These are phyloP conservation scores for Fusarium armeniacum DNA, from an alignment of 2,329 filamentous ascomycete genomes.

Conservation along the genomic window DNA sequence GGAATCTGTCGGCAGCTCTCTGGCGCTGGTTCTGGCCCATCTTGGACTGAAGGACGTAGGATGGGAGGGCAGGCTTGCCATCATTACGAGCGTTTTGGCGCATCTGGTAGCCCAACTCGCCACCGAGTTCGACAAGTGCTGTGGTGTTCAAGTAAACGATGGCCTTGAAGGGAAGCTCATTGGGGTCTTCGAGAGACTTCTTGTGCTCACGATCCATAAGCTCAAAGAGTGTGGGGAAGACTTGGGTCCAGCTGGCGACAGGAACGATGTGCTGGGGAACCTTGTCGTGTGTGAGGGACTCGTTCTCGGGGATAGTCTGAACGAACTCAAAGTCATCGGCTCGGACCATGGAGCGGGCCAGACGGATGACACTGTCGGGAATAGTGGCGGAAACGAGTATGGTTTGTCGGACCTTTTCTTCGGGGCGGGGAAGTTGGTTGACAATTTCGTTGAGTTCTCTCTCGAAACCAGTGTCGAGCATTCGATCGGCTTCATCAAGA, in stretches of 20 bases:
- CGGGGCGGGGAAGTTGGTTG: constrained; percentile 71
- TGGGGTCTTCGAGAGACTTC: constrained; percentile 57
- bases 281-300: constrained; percentile 85
- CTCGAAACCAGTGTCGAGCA: constrained; percentile 94
- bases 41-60: constrained; percentile 77
- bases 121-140: constrained; percentile 75
- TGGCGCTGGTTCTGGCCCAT: constrained; percentile 80
- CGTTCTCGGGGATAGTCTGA: constrained; percentile 86
- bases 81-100: constrained; percentile 58
- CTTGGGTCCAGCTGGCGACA: constrained; percentile 78
- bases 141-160: constrained; percentile 92
- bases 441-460: constrained; percentile 74
- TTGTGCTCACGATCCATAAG: constrained; percentile 74
- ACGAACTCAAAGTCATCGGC: constrained; percentile 86
- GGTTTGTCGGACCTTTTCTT: constrained; percentile 81
- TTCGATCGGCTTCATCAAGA: constrained; percentile 96
- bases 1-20: constrained; percentile 78
- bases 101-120: constrained; percentile 63
- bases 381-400: constrained; percentile 97
- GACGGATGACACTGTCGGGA: constrained; percentile 81
- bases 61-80: constrained; percentile 58
- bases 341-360: constrained; percentile 85
- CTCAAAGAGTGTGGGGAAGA: constrained; percentile 82
- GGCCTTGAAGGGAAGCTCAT: constrained; percentile 84
- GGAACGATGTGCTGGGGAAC: constrained; percentile 84